These are phyloP conservation scores for Ceratobasidium sp. DNA, from an alignment of 1,284 basidiomycete genomes.

Conservation along the genomic window DNA sequence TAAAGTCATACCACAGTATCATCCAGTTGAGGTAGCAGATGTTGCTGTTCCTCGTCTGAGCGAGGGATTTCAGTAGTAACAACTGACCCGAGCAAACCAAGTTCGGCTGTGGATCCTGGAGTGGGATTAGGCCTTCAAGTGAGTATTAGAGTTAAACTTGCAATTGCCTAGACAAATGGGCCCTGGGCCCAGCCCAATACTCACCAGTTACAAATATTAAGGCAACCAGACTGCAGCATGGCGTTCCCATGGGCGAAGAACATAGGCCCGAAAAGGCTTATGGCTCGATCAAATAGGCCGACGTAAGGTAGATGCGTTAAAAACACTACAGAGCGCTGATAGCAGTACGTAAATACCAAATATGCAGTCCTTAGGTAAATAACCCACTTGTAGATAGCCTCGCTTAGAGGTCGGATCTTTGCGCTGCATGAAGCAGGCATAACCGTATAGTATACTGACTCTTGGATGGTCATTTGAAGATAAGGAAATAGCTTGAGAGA, in stretches of 20 bases:
- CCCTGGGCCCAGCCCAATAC: slow-evolving; percentile 53
- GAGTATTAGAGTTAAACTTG: slow-evolving; percentile 34
- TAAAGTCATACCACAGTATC: too few species aligned
- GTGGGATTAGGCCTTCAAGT: slow-evolving; percentile 75
- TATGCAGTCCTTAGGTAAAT: slow-evolving; percentile 13
- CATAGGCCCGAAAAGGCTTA: slow-evolving; percentile 80
- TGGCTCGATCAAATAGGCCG: slow-evolving; percentile 80
- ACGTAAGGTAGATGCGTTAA: slow-evolving; percentile 89
- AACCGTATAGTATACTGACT: slow-evolving; percentile 75
- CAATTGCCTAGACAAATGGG: background rate
- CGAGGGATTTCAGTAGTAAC: slow-evolving; percentile 79
- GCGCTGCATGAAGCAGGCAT: slow-evolving; percentile 84
- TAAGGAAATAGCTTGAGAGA: slow-evolving; percentile 54
- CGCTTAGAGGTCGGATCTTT: slow-evolving; percentile 78
- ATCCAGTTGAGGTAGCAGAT: slow-evolving; percentile 58
- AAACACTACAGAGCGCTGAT: slow-evolving; percentile 86
- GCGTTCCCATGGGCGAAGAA: slow-evolving; percentile 81
- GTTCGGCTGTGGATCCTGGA: slow-evolving; percentile 75
- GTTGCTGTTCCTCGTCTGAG: slow-evolving; percentile 77
- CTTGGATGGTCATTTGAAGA: slow-evolving; percentile 68
- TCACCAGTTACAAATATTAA: slow-evolving; percentile 89
- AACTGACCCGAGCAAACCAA: slow-evolving; percentile 85
- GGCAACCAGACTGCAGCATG: slow-evolving; percentile 88
- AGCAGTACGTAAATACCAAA: too few species aligned
- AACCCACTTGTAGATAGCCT: slow-evolving; percentile 86